phyloP scores from a whole-genome alignment of 805 yeast species.

The Barnettozyma wickerhamii region DNA sequence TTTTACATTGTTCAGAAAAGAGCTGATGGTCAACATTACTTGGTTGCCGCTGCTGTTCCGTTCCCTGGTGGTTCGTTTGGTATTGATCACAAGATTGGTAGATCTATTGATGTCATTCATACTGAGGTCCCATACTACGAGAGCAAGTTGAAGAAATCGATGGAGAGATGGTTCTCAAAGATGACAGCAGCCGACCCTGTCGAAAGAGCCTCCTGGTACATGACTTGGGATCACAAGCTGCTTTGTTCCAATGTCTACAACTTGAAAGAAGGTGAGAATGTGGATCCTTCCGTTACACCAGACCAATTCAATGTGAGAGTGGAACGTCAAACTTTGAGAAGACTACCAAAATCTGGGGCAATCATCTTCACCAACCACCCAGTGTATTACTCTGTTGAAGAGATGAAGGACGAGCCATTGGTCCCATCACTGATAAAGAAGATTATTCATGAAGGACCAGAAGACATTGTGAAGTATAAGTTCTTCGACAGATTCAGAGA shows the following conservation, averaged over 20 bases:
- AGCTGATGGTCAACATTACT: constrained; percentile 53
- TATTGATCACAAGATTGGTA: constrained; percentile 55
- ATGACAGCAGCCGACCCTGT: constrained; percentile 60
- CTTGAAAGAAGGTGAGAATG: constrained; percentile 39
- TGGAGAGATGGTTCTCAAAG: constrained; percentile 69
- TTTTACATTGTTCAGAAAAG: constrained; percentile 60
- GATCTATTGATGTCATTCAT: constrained; percentile 59
- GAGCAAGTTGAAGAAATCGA: constrained; percentile 58
- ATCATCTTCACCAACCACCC: constrained; percentile 76
- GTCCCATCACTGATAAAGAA: constrained; percentile 63
- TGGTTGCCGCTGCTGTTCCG: constrained; percentile 72
- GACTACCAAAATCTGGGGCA: constrained; percentile 60
- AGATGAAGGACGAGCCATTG: constrained; percentile 76
- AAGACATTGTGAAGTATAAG: constrained; percentile 59
- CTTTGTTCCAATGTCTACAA: constrained; percentile 53
- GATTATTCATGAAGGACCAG: constrained; percentile 63
- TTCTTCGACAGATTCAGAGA: constrained; percentile 55
- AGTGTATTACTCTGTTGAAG: constrained; percentile 71
- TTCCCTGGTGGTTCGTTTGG: constrained; percentile 78
- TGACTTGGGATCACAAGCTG: constrained; percentile 68
- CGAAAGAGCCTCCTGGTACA: constrained; percentile 73
- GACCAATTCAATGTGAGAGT: constrained; percentile 62
- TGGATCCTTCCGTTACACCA: constrained; percentile 40
- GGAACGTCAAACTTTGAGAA: constrained; percentile 67
- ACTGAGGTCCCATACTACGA: constrained; percentile 66